Percentiles rank a stretch among this genome's conserved stretches.
phyloP scores from a whole-genome alignment of 1,284 basidiomycete species.

The Moesziomyces aphidis region DNA sequence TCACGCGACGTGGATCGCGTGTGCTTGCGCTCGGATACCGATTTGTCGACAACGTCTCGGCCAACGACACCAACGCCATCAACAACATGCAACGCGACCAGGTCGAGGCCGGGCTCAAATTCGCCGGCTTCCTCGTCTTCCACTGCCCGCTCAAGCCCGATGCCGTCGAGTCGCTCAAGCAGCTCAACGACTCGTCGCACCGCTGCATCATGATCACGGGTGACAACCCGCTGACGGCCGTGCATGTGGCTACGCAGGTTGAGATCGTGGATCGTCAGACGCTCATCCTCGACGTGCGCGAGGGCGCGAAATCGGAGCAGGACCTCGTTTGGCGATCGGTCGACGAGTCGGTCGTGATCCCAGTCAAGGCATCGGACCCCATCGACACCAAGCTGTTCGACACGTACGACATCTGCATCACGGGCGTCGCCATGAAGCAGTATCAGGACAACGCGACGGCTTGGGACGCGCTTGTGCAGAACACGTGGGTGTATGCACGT shows the following conservation, averaged over 20 bases:
- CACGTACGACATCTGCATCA: slow-evolving; percentile 66
- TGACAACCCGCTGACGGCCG: slow-evolving; percentile 67
- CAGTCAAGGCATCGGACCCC: slow-evolving; percentile 47
- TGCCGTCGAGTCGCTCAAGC: slow-evolving; percentile 59
- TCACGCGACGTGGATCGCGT: slow-evolving; percentile 64
- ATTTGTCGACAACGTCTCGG: slow-evolving; percentile 49
- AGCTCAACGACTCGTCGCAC: slow-evolving; percentile 66
- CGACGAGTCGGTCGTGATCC: slow-evolving; percentile 59
- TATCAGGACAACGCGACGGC: slow-evolving; percentile 51
- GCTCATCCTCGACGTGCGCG: slow-evolving; percentile 61
- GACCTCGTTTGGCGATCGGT: slow-evolving; percentile 63
- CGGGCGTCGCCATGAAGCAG: slow-evolving; percentile 64
- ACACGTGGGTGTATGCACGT: slow-evolving; percentile 66
- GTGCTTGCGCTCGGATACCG: slow-evolving; percentile 67
- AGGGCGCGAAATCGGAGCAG: slow-evolving; percentile 52
- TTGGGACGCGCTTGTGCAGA: slow-evolving; percentile 63
- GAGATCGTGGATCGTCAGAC: slow-evolving; percentile 67
- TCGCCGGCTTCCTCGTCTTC: slow-evolving; percentile 67
- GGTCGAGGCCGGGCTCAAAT: slow-evolving; percentile 59
- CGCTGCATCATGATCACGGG: slow-evolving; percentile 68
- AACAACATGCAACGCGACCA: slow-evolving; percentile 58
- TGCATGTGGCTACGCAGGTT: slow-evolving; percentile 65
- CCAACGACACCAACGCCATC: slow-evolving; percentile 40
- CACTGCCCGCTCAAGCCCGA: slow-evolving; percentile 67
- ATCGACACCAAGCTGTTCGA: slow-evolving; percentile 64